phyloP scores from a whole-genome alignment of 768 basidiomycete genomes.

The Chalciporus pseudorubinellus region DNA sequence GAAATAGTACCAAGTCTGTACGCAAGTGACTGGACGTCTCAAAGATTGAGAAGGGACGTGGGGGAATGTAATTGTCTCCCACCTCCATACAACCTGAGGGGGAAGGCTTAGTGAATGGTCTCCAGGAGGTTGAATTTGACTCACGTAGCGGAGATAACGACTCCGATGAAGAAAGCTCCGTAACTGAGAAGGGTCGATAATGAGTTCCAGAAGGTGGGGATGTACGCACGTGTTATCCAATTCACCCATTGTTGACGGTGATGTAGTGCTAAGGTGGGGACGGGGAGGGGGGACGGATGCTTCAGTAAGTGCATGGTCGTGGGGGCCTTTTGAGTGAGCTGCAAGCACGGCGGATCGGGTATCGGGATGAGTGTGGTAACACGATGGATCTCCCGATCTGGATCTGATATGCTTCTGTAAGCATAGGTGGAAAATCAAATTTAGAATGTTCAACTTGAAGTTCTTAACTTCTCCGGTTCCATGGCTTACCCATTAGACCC shows the following conservation, averaged over 20 bases:
- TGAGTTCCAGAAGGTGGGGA: background rate
- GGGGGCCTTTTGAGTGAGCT: background rate
- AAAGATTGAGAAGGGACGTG: background rate
- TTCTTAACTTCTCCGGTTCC: no score
- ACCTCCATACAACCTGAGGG: conserved; percentile 51
- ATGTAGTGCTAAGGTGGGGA: background rate
- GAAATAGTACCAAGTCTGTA: conserved; percentile 58
- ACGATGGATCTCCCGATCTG: background rate
- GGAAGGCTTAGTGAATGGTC: background rate
- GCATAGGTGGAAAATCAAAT: background rate
- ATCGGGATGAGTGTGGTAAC: background rate
- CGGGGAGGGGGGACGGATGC: background rate
- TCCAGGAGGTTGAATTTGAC: conserved; percentile 19
- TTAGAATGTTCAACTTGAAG: background rate
- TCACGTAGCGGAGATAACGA: conserved; percentile 47
- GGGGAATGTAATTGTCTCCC: conserved; percentile 1
- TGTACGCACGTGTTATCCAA: conserved; percentile 36
- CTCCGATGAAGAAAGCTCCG: conserved; percentile 51
- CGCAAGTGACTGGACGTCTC: conserved; percentile 43
- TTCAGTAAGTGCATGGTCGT: background rate
- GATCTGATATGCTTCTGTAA: background rate
- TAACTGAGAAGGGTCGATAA: conserved; percentile 31
- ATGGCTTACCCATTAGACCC: no score
- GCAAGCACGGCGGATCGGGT: background rate
- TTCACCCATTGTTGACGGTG: conserved; percentile 6